Percentiles rank a stretch among this genome's conserved stretches.
These are phyloP conservation scores for Cymbidium sinense DNA, from an alignment of 106 monocot species.

Conservation along the genomic window DNA sequence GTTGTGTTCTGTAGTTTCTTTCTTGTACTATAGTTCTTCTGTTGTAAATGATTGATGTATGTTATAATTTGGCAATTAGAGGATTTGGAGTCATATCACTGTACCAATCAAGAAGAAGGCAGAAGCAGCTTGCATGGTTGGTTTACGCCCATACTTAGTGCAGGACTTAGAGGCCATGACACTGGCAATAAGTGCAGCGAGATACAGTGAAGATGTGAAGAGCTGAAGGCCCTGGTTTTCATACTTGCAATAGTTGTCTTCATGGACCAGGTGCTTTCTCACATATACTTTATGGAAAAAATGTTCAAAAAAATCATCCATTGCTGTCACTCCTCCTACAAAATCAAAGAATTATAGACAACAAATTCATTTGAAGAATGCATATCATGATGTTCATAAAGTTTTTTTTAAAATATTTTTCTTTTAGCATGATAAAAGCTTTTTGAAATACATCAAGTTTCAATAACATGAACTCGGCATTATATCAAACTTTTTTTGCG, in stretches of 20 bases:
- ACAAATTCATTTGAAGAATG: not conserved
- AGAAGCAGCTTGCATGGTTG: constrained; percentile 17
- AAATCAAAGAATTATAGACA: not conserved
- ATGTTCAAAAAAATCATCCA: constrained; percentile 34
- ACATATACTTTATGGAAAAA: constrained; percentile 29
- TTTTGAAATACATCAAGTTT: too few relatives aligned
- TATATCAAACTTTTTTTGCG: too few relatives aligned
- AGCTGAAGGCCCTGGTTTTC: constrained; percentile 47
- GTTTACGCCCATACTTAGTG: constrained; percentile 18
- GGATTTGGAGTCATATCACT: too few relatives aligned
- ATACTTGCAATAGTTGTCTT: constrained; percentile 34
- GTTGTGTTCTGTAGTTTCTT: too few relatives aligned
- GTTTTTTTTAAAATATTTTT: too few relatives aligned
- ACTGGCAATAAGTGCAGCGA: constrained; percentile 40
- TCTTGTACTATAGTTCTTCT: too few relatives aligned
- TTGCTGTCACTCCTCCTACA: constrained; percentile 38
- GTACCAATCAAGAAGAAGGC: constrained; percentile 24
- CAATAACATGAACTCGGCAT: too few relatives aligned
- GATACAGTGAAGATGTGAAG: constrained; percentile 68
- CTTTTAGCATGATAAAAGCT: not conserved
- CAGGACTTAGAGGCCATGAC: constrained; percentile 32
- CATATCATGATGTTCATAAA: too few relatives aligned
- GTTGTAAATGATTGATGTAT: too few relatives aligned
- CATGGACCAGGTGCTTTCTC: constrained; percentile 15
- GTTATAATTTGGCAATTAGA: too few relatives aligned